These are phyloP conservation scores for Calonectria henricotiae DNA, from an alignment of 2,329 filamentous ascomycete species.

Conservation along the genomic window DNA sequence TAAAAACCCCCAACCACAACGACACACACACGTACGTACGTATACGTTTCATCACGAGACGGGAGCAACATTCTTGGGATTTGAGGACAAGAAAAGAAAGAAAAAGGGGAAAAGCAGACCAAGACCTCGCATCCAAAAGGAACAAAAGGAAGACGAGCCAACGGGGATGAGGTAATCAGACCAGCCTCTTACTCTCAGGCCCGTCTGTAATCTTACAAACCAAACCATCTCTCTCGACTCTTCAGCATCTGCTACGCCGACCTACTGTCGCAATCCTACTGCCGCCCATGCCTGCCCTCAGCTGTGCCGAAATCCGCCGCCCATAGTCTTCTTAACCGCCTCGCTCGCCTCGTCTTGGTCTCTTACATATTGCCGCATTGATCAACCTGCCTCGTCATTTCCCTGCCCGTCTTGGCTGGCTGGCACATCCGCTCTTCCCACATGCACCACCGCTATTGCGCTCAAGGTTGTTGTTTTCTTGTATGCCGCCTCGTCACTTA, in stretches of 20 bases:
- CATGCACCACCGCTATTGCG: background rate
- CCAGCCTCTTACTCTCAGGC: background rate
- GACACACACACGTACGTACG: background rate
- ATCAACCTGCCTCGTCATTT: constrained; percentile 14
- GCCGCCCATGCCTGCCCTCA: background rate
- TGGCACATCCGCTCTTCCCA: background rate
- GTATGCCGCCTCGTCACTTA: background rate
- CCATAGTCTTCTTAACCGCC: constrained; percentile 2
- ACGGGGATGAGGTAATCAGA: constrained; percentile 8
- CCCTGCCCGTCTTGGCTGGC: no score
- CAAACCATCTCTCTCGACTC: background rate
- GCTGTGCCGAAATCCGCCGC: constrained; percentile 8
- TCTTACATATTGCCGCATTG: background rate
- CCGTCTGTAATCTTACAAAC: constrained; percentile 1
- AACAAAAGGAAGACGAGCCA: background rate
- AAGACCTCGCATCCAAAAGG: background rate
- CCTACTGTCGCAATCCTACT: constrained; percentile 11
- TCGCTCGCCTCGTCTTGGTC: constrained; percentile 6
- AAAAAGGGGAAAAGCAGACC: background rate
- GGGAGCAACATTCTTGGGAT: background rate
- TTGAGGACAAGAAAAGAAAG: background rate
- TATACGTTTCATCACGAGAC: background rate
- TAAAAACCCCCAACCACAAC: background rate
- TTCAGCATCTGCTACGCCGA: background rate
- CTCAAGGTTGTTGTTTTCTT: background rate